Evolutionary conservation across 257 asterid genomes (phyloP).

Genomic region (Salvia rosmarinus): DNA sequence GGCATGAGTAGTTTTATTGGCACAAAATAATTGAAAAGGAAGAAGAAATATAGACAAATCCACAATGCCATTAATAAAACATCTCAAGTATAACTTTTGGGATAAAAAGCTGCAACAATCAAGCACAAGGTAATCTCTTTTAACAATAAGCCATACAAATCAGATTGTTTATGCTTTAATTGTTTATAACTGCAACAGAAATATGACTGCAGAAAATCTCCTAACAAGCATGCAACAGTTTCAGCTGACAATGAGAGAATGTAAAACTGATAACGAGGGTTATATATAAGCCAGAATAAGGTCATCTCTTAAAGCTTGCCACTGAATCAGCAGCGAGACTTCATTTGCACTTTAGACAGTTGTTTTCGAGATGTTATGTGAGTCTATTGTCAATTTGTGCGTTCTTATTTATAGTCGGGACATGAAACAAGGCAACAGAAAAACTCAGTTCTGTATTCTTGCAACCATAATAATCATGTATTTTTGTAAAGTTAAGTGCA

Average conservation of each 20-base stretch:
- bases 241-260: background rate
- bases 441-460: background rate
- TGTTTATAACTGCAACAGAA: background rate
- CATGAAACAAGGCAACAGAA: background rate
- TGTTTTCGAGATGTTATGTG: too few species aligned
- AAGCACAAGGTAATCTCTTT: too few species aligned
- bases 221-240: slow-evolving; percentile 3
- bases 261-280: background rate
- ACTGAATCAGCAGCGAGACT: too few species aligned
- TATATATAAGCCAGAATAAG: background rate
- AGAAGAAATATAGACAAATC: background rate
- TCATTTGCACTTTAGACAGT: too few species aligned
- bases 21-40: background rate
- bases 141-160: background rate
- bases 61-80: background rate
- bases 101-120: background rate
- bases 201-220: background rate
- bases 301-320: slow-evolving; percentile 8
- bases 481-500: slow-evolving; percentile 12
- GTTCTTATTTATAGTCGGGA: too few species aligned
- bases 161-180: background rate
- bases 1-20: background rate
- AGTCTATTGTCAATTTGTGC: too few species aligned
- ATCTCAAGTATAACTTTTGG: background rate
- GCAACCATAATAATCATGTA: slow-evolving; percentile 9